Evolutionary conservation across 2,329 filamentous ascomycete species (phyloP), one percentile per base, ranked within the genome.

Genomic region (Curvularia hawaiiensis): DNA sequence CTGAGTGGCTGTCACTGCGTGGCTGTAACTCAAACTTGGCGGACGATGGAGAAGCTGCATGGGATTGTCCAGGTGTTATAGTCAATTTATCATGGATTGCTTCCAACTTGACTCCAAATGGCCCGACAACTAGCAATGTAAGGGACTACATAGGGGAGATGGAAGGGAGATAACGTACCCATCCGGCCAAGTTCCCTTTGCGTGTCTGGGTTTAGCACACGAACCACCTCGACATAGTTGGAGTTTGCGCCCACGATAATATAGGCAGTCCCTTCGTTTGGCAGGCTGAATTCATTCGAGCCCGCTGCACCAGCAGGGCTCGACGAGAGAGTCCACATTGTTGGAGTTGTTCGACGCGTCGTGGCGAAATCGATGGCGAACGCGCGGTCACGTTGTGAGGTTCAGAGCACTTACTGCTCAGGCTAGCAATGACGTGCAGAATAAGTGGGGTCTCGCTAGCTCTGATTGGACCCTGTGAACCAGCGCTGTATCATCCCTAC

Each of bases 71-170:
- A 31, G 71, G 65, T 18, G 58, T 28, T 24, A 75, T 59, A 10
- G 33, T 52, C 20, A 75, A 40, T 20, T 49, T 55, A 9, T 63
- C 50, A 5, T 31, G 18, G 4, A 71, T 26, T n/a, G 71, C 69
- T 52, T 71, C 58, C 3, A 76, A 48, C 38, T 72, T 75, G 11
- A 64, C 61, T 24, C 66, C 66, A 39, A 61, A 68, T 8, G 53
- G 41, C 4, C 59, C 61, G 18, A 62, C 48, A 35, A 51, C 72
- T 60, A 47, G 18, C n/a, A 28, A 9, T 9, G 50, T 60, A 38
- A 60, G 54, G 9, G 14, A 10, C 3, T 33, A 11, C 6, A 9
- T 10, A 31, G 11, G 4, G 20, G 14, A 35, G 35, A 22, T n/a
- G 22, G 30, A 33, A 22, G 28, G 14, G 24, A 20, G n/a, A 9